Evolutionary conservation across 2,329 filamentous ascomycete species (phyloP).

Genomic region (Hawksworthiomyces lignivorus): DNA sequence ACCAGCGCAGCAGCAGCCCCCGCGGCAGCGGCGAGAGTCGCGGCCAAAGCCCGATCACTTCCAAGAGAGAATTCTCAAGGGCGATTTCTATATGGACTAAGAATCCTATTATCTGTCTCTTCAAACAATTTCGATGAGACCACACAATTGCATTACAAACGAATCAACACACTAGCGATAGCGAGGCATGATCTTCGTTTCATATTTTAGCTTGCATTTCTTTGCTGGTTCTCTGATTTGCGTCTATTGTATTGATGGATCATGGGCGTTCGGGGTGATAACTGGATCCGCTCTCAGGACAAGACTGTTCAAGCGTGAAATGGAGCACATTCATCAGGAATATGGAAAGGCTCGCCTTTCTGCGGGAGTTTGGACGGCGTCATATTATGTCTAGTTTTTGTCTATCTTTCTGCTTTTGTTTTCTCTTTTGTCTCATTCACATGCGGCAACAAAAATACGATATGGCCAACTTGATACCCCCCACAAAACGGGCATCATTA

Average conservation of each 20-base stretch:
- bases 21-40: conserved; percentile 38
- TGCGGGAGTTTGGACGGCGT: neutral
- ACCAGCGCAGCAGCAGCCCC: conserved; percentile 38
- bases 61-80: conserved; percentile 94
- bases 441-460: no score
- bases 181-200: neutral
- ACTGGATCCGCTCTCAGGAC: neutral
- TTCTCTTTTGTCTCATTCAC: no score
- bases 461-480: no score
- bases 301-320: neutral
- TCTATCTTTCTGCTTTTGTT: no score
- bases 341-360: no score
- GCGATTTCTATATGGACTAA: conserved; percentile 97
- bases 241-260: neutral
- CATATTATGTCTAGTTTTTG: neutral
- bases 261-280: conserved; percentile 1
- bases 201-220: neutral
- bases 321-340: conserved; percentile 4
- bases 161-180: neutral
- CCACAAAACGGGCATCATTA: no score
- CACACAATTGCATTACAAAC: conserved; percentile 2
- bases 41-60: conserved; percentile 80
- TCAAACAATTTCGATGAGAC: no score
- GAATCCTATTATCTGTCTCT: neutral
- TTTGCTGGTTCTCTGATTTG: neutral